These are phyloP conservation scores for Ottelia alismoides DNA, from an alignment of 106 monocot species.

Conservation along the genomic window DNA sequence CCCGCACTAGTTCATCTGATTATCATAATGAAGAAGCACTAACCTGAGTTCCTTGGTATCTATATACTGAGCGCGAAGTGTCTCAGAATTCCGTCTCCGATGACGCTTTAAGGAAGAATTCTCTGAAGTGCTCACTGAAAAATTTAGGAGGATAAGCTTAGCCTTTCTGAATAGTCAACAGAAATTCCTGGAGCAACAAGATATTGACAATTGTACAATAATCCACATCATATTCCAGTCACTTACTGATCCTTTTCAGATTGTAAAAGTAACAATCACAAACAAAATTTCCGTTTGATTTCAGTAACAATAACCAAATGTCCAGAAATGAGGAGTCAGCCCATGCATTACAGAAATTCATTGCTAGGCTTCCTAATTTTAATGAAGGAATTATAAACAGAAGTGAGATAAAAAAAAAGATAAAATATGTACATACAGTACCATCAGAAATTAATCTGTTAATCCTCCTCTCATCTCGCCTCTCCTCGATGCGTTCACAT, in stretches of 20 bases:
- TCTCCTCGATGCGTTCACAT: slow-evolving; percentile 16
- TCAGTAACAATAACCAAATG: background rate
- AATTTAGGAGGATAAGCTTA: too few relatives aligned
- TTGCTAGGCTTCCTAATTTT: too few relatives aligned
- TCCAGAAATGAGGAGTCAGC: too few relatives aligned
- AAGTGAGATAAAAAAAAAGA: background rate
- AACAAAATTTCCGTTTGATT: background rate
- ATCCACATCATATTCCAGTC: too few relatives aligned
- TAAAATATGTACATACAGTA: slow-evolving; percentile 7
- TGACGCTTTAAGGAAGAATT: slow-evolving; percentile 22
- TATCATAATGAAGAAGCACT: too few relatives aligned
- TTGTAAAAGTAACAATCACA: background rate
- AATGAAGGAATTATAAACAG: too few relatives aligned
- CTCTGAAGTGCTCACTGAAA: slow-evolving; percentile 27
- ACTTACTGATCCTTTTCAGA: too few relatives aligned
- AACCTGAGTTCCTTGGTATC: slow-evolving; percentile 75
- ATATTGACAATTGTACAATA: too few relatives aligned
- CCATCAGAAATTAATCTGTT: slow-evolving; percentile 15
- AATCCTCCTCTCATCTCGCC: slow-evolving; percentile 15
- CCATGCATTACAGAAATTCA: too few relatives aligned
- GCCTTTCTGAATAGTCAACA: too few relatives aligned
- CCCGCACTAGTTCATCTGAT: too few relatives aligned
- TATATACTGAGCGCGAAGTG: slow-evolving; percentile 83
- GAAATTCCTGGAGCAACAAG: too few relatives aligned
- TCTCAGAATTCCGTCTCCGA: slow-evolving; percentile 82